These are phyloP conservation scores for Rhodotorula glutinis DNA, from an alignment of 1,284 basidiomycete species.

Conservation along the genomic window DNA sequence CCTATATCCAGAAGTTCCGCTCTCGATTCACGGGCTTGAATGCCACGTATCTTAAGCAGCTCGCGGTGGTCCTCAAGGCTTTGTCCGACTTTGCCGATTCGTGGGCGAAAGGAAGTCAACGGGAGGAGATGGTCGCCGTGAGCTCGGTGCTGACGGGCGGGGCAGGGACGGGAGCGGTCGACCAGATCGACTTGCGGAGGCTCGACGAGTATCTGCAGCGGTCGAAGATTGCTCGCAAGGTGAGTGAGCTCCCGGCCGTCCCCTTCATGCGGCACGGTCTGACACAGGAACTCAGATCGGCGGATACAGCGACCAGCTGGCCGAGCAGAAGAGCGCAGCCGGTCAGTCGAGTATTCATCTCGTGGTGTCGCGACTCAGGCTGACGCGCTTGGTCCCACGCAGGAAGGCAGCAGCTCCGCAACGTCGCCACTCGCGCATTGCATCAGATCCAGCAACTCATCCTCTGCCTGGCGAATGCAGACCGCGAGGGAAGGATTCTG, in stretches of 20 bases:
- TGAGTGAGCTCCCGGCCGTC: slow-evolving; percentile 7
- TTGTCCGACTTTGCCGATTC: slow-evolving; percentile 59
- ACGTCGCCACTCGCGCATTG: slow-evolving; percentile 53
- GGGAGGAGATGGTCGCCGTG: slow-evolving; percentile 62
- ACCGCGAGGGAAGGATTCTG: slow-evolving; percentile 63
- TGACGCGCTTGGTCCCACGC: background rate
- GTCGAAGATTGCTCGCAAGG: slow-evolving; percentile 69
- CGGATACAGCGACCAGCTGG: slow-evolving; percentile 42
- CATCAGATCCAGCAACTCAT: slow-evolving; percentile 83
- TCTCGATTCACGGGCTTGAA: slow-evolving; percentile 70
- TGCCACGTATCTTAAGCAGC: slow-evolving; percentile 72
- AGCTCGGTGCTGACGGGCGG: slow-evolving; percentile 62
- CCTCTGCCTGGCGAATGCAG: slow-evolving; percentile 71
- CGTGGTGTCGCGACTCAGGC: background rate
- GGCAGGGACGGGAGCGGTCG: slow-evolving; percentile 56
- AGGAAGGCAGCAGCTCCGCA: slow-evolving; percentile 58
- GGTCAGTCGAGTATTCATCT: slow-evolving; percentile 34
- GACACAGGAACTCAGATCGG: slow-evolving; percentile 26
- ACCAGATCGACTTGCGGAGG: slow-evolving; percentile 53
- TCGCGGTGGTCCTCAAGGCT: slow-evolving; percentile 68
- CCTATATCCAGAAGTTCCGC: slow-evolving; percentile 76
- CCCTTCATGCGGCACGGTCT: background rate
- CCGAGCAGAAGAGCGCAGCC: slow-evolving; percentile 55
- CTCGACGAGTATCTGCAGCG: slow-evolving; percentile 77
- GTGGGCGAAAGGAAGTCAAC: slow-evolving; percentile 47